These are phyloP conservation scores for Claviceps purpurea DNA, from an alignment of 2,329 filamentous ascomycete species.

Conservation along the genomic window DNA sequence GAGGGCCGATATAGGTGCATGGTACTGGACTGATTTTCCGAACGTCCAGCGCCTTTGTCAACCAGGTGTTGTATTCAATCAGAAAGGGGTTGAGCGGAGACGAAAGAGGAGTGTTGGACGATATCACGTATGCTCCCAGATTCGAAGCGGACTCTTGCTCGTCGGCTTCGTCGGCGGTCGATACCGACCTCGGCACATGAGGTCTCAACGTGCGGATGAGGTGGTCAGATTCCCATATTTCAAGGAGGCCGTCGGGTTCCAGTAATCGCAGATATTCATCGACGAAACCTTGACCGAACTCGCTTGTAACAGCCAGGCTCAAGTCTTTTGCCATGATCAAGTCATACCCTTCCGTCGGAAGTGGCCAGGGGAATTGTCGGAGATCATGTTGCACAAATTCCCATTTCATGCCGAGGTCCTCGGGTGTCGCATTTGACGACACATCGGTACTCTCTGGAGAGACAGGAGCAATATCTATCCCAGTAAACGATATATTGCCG, in stretches of 20 bases:
- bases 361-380: constrained; percentile 61
- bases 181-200: constrained; percentile 45
- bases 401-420: constrained; percentile 69
- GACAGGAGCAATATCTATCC: constrained; percentile 66
- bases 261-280: constrained; percentile 69
- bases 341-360: constrained; percentile 69
- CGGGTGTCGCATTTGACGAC: constrained; percentile 29
- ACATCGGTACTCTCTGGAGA: constrained; percentile 30
- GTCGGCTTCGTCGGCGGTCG: constrained; percentile 27
- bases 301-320: constrained; percentile 49
- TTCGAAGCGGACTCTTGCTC: constrained; percentile 51
- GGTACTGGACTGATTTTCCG: constrained; percentile 61
- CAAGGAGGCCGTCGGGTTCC: constrained; percentile 63
- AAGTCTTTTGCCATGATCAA: constrained; percentile 81
- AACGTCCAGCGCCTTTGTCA: constrained; percentile 59
- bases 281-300: constrained; percentile 40
- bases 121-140: constrained; percentile 72
- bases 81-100: constrained; percentile 71
- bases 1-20: constrained; percentile 63
- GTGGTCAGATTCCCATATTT: constrained; percentile 84
- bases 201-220: constrained; percentile 71
- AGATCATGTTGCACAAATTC: constrained; percentile 80
- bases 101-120: constrained; percentile 69
- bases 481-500: constrained; percentile 61
- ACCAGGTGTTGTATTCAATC: constrained; percentile 72